Base-by-base conservation (phyloP, 345 rosid species). In the Geranium brycei region DNA sequence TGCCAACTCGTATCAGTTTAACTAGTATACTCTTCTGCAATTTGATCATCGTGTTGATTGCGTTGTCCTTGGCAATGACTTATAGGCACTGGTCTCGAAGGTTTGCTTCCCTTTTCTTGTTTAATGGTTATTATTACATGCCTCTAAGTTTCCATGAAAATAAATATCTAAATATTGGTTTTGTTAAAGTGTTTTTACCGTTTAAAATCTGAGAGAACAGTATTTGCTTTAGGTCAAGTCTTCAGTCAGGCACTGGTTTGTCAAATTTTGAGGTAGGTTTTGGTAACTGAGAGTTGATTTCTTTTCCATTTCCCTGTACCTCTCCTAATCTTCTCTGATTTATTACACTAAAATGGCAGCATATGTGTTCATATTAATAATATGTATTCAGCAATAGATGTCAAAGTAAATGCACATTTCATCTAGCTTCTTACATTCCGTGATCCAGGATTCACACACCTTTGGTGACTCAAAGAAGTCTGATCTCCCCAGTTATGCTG, bases 401-500 rank as follows among this genome's bases (percentile, higher is more conserved):
- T 3, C 62, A 5, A 59, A 56, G 19, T 58, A 17, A 63, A n/a
- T 59, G 59, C 18, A 63, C 58, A 53, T 11, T 28, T 2, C 13
- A 23, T 16, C 16, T 17, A 58, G 40, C 58, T 62, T 16, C 51
- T 62, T 61, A 62, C 15, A 60, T 66, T 68, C 67, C 61, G 59
- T 66, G 69, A 57, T 73, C 59, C 73, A 83, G 87, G 91, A 81
- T 58, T 59, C 78, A 18, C 77, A 77, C 73, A 67, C 64, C 61
- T 69, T 65, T 16, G 55, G 63, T 4, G 83, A 71, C 68, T 67
- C 83, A n/a, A 86, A 80, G 80, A 86, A 68, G 74, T 79, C 74
- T 31, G 90, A 84, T 71, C 86, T 88, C 71, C 96, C 92, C 30
- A 81, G 92, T 62, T 87, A 74, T 78, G 96, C 92, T 65, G 96